These are phyloP conservation scores for Lasiodiplodia theobromae DNA, from an alignment of 2,329 filamentous ascomycete genomes.

Conservation along the genomic window DNA sequence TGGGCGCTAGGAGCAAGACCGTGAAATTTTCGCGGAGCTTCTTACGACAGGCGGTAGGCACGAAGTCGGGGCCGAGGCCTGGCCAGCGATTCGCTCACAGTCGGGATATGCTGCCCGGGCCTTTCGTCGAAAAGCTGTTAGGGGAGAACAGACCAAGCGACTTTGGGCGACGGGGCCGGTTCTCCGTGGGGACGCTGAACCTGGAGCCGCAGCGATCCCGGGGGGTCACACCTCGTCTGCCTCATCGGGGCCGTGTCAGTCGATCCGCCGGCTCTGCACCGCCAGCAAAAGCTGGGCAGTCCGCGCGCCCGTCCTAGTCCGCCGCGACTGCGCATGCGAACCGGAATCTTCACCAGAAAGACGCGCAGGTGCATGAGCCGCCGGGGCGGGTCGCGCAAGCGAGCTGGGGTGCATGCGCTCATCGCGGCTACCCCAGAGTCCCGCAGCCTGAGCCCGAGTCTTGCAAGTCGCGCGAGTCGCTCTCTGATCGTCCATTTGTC, in stretches of 20 bases:
- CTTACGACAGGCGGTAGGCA: slow-evolving; percentile 7
- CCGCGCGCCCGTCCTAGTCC: slow-evolving; percentile 18
- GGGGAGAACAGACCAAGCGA: slow-evolving; percentile 12
- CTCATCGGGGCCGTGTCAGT: slow-evolving; percentile 23
- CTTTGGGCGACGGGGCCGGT: slow-evolving; percentile 27
- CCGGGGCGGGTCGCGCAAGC: slow-evolving; percentile 18
- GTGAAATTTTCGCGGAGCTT: slow-evolving; percentile 21
- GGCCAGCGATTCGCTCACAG: slow-evolving; percentile 6
- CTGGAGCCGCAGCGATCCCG: slow-evolving; percentile 29
- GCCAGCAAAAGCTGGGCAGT: slow-evolving; percentile 13
- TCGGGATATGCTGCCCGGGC: slow-evolving; percentile 13
- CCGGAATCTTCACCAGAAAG: slow-evolving; percentile 25
- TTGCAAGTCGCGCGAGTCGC: background rate
- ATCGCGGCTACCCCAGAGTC: background rate
- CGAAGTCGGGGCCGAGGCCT: slow-evolving; percentile 20
- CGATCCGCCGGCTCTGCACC: slow-evolving; percentile 21
- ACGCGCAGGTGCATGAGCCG: slow-evolving; percentile 25
- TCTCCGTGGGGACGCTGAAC: slow-evolving; percentile 28
- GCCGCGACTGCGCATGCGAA: slow-evolving; percentile 18
- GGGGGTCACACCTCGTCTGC: slow-evolving; percentile 22
- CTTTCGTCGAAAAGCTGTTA: slow-evolving; percentile 25
- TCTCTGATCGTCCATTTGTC: background rate
- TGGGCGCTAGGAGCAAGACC: slow-evolving; percentile 14
- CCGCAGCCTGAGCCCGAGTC: background rate
- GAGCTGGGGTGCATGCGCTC: slow-evolving; percentile 25